Conservation (phyloP, 108 stramenopile genomes). For the Aurantiochytrium sp. region DNA sequence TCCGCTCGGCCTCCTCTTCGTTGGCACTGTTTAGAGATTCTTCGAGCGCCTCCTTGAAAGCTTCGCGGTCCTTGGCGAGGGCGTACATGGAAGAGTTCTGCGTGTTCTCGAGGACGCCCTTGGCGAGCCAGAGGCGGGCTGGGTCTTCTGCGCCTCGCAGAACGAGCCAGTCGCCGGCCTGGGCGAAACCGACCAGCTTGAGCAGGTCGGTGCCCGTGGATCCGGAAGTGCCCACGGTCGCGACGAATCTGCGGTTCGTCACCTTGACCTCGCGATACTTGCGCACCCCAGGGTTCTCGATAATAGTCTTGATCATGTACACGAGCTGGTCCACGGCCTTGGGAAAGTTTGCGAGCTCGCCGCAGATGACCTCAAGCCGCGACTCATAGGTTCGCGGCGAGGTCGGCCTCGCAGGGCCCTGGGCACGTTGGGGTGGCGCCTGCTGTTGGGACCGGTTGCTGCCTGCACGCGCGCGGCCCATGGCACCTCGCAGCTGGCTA, state of each 20-base stretch:
- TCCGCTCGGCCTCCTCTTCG: neutral
- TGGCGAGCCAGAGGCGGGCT: constrained; percentile 18
- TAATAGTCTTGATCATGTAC: constrained; percentile 21
- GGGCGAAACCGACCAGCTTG: neutral
- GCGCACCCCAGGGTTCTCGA: constrained; percentile 1
- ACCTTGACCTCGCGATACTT: constrained; percentile 12
- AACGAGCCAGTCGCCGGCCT: constrained; percentile 11
- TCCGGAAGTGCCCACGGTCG: neutral
- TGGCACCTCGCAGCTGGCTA: neutral
- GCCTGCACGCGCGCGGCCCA: neutral
- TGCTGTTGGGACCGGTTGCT: neutral
- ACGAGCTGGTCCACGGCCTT: neutral
- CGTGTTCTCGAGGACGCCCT: neutral
- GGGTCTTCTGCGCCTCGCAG: neutral
- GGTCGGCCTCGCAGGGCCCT: neutral
- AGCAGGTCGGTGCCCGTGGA: neutral
- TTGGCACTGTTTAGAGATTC: neutral
- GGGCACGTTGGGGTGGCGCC: too few species aligned
- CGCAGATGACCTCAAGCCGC: neutral
- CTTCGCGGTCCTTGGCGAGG: neutral
- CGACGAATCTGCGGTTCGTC: neutral
- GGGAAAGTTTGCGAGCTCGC: neutral
- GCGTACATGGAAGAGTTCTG: neutral
- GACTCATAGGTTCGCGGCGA: neutral
- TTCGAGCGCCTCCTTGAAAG: neutral